Percentiles rank a stretch among this genome's conserved stretches.
phyloP scores from a whole-genome alignment of 2,329 filamentous ascomycete genomes.

The Neopestalotiopsis sp. region DNA sequence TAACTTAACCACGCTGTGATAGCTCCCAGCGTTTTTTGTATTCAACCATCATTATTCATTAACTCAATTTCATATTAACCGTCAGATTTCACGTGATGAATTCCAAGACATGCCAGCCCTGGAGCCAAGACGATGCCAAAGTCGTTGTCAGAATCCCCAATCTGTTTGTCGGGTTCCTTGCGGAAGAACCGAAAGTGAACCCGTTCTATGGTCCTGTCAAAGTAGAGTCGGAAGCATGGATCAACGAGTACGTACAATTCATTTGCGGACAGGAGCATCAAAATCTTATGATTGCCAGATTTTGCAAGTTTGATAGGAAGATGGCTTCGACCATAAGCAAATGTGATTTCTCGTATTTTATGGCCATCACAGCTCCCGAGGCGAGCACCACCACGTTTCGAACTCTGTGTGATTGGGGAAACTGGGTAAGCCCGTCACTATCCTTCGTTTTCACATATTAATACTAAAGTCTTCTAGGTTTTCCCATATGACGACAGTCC shows the following conservation, averaged over 20 bases:
- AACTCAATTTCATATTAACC: background rate
- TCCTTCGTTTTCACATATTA: background rate
- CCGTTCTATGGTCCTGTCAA: background rate
- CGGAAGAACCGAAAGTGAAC: background rate
- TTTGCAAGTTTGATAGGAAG: constrained; percentile 19
- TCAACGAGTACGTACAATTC: background rate
- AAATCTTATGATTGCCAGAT: background rate
- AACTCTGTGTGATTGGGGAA: constrained; percentile 11
- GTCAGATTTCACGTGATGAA: background rate
- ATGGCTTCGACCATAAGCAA: constrained; percentile 17
- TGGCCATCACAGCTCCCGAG: constrained; percentile 20
- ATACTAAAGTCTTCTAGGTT: background rate
- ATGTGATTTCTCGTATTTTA: constrained; percentile 22
- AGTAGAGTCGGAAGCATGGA: background rate
- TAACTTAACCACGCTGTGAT: too few relatives aligned
- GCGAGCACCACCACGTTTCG: constrained; percentile 13
- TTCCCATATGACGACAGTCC: constrained; percentile 6
- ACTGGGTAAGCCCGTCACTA: background rate
- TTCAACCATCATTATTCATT: too few relatives aligned
- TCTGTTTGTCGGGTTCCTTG: background rate
- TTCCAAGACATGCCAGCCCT: background rate
- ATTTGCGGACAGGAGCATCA: background rate
- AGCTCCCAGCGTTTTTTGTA: too few relatives aligned
- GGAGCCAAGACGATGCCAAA: background rate
- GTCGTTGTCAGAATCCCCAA: background rate